These are phyloP conservation scores for Eucalyptus camaldulensis DNA, from an alignment of 345 rosid species.

Conservation along the genomic window DNA sequence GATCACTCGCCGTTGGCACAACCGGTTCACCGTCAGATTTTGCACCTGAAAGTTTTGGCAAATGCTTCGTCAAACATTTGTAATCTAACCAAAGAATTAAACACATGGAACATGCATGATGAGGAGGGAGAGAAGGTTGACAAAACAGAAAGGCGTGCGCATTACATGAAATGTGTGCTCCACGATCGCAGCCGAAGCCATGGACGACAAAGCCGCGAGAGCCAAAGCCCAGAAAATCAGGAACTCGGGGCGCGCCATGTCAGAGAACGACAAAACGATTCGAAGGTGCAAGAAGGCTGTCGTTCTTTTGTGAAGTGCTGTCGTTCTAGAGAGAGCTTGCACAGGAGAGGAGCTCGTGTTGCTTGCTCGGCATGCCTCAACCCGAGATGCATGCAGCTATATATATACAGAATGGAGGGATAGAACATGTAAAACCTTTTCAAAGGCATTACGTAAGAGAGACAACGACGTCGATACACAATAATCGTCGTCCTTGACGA, in stretches of 20 bases:
- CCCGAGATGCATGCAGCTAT: neutral
- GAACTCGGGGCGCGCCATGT: neutral
- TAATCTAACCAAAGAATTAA: neutral
- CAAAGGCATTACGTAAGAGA: neutral
- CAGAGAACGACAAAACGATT: neutral
- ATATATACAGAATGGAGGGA: neutral
- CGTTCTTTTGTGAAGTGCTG: neutral
- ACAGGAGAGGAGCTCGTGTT: neutral
- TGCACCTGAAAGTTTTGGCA: constrained; percentile 32
- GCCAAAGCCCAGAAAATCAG: neutral
- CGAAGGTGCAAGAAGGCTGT: neutral
- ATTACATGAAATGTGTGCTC: constrained; percentile 6
- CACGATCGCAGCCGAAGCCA: constrained; percentile 1
- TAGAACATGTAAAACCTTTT: neutral
- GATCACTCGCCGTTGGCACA: constrained; percentile 51
- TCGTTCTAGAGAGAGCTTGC: neutral
- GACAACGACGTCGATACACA: neutral
- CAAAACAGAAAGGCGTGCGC: neutral
- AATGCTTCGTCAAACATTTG: neutral
- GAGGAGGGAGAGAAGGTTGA: neutral
- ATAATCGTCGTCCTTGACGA: neutral
- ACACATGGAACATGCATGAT: neutral
- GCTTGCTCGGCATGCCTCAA: neutral
- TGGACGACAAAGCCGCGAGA: neutral
- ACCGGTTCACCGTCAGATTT: constrained; percentile 40